Conservation (phyloP, 1,284 basidiomycete species). For the Pholiota adiposa region DNA sequence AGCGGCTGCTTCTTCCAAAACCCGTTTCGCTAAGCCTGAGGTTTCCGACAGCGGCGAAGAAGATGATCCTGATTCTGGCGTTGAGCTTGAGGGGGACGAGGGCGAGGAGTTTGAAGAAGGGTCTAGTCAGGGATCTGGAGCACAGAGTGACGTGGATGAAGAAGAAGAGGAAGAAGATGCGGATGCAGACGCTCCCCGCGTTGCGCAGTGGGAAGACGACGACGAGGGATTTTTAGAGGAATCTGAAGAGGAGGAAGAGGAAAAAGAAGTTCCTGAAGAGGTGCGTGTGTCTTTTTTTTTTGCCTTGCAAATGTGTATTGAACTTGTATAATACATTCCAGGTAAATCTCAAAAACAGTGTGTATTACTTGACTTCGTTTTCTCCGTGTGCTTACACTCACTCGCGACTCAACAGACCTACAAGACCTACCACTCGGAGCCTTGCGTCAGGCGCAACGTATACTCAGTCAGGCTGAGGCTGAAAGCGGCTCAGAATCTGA, state of each 20-base stretch:
- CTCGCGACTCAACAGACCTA: constrained; percentile 47
- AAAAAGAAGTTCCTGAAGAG: constrained; percentile 29
- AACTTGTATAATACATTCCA: constrained; percentile 22
- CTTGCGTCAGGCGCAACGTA: constrained; percentile 65
- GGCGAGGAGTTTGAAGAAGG: constrained; percentile 26
- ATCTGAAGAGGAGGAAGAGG: constrained; percentile 33
- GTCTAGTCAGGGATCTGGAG: constrained; percentile 22
- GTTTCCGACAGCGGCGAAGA: constrained; percentile 11
- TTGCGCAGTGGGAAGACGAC: constrained; percentile 63
- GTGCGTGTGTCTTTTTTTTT: constrained; percentile 19
- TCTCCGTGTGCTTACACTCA: not conserved
- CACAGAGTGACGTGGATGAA: constrained; percentile 20
- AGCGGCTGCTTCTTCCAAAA: not conserved
- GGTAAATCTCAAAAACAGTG: constrained; percentile 42
- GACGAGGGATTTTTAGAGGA: constrained; percentile 39
- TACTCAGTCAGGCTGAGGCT: constrained; percentile 47
- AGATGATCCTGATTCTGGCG: constrained; percentile 1
- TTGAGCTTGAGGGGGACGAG: constrained; percentile 8
- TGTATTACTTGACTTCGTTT: constrained; percentile 13
- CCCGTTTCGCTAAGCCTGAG: constrained; percentile 4
- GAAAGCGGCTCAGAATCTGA: constrained; percentile 38
- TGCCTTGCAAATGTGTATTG: not conserved
- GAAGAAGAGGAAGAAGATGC: constrained; percentile 32
- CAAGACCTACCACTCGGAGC: constrained; percentile 66
- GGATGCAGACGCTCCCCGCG: constrained; percentile 45